Conservation (phyloP, 2,329 filamentous ascomycete genomes). For the Corynespora cassiicola region DNA sequence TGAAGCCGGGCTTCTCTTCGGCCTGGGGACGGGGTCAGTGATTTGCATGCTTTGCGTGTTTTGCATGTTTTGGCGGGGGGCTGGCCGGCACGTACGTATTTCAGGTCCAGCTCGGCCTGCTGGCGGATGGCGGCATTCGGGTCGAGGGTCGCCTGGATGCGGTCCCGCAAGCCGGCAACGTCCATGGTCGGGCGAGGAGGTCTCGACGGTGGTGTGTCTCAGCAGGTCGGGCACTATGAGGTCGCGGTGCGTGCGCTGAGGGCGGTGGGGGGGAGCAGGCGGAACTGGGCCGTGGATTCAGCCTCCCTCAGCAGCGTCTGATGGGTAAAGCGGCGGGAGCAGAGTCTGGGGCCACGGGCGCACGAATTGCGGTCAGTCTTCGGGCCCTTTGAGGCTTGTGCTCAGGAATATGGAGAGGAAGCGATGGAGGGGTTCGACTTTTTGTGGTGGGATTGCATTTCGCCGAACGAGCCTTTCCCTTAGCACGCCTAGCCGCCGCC, state of each 20-base stretch:
- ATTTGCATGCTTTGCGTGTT: no score
- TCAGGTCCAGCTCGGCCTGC: conserved; percentile 80
- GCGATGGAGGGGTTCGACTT: conserved; percentile 13
- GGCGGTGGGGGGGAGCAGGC: conserved; percentile 5
- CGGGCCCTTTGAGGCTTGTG: conserved; percentile 10
- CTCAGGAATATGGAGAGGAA: conserved; percentile 9
- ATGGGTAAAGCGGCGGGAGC: neutral
- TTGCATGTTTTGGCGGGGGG: conserved; percentile 11
- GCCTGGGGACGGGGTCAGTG: conserved; percentile 64
- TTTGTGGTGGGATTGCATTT: no score
- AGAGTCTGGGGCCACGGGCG: conserved; percentile 4
- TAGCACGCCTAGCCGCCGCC: no score
- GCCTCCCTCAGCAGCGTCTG: conserved; percentile 7
- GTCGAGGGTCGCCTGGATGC: conserved; percentile 78
- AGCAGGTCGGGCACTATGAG: neutral
- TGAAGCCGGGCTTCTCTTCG: conserved; percentile 88
- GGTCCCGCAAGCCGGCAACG: conserved; percentile 74
- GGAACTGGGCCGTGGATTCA: conserved; percentile 1
- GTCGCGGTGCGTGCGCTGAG: conserved; percentile 12
- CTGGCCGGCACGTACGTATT: conserved; percentile 67
- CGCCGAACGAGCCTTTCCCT: no score
- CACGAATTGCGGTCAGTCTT: conserved; percentile 1
- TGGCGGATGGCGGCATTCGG: conserved; percentile 76
- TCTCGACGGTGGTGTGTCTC: conserved; percentile 6
- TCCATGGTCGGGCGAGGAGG: conserved; percentile 64